Evolutionary conservation across 208 protist genomes (phyloP).

Genomic region (Leishmania martiniquensis): DNA sequence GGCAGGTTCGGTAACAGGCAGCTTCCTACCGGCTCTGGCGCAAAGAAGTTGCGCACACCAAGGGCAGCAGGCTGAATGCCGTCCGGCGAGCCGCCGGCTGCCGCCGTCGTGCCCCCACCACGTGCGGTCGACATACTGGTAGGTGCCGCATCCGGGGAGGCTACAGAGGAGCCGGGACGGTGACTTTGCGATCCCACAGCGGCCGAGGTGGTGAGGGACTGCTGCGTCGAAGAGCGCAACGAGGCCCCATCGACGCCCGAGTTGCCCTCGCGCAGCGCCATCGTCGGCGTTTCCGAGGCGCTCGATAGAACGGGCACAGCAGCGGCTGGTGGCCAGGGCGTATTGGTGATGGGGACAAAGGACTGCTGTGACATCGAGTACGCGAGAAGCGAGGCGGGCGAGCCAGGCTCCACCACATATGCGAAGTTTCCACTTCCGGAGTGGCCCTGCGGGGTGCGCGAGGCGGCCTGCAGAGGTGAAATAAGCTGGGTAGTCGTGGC

Average conservation of each 20-base stretch:
- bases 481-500: constrained; percentile 6
- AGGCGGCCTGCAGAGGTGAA: constrained; percentile 18
- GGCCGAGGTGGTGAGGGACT: not conserved
- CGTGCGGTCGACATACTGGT: not conserved
- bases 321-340: not conserved
- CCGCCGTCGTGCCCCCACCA: not conserved
- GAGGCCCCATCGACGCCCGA: not conserved
- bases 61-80: constrained; percentile 20
- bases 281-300: not conserved
- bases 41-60: constrained; percentile 42
- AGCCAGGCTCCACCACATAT: constrained; percentile 21
- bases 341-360: not conserved
- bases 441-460: constrained; percentile 7
- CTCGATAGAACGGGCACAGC: not conserved
- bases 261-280: not conserved
- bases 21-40: constrained; percentile 38
- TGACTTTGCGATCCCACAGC: not conserved
- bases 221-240: constrained; percentile 2
- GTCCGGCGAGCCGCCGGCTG: constrained; percentile 24
- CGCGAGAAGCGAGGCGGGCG: constrained; percentile 5
- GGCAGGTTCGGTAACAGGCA: constrained; percentile 34
- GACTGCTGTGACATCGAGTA: constrained; percentile 2
- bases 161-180: not conserved
- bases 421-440: constrained; percentile 5
- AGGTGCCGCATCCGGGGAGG: not conserved